Evolutionary conservation across 1,139 yeast species (phyloP).

Genomic region (Saccharomycopsis crataegensis): DNA sequence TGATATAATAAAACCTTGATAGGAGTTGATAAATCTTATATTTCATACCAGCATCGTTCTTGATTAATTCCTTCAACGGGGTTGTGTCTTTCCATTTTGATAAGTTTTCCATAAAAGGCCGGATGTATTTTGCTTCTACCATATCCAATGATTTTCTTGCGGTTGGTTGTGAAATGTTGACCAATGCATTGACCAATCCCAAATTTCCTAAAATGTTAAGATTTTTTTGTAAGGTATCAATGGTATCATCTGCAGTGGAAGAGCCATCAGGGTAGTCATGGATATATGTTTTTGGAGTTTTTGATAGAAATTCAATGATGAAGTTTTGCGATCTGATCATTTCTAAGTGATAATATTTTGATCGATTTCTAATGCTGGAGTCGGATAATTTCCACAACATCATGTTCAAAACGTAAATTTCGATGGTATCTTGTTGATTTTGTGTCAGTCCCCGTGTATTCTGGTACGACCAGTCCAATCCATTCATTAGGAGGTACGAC

Average conservation of each 20-base stretch:
- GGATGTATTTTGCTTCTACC: constrained; percentile 6
- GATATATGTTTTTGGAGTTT: background rate
- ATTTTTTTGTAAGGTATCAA: background rate
- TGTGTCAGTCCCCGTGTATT: background rate
- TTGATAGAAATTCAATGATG: constrained; percentile 4
- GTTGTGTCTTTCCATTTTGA: background rate
- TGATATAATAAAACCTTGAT: constrained; percentile 9
- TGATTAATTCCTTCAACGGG: background rate
- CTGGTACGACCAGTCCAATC: too few species aligned
- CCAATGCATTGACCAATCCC: constrained; percentile 6
- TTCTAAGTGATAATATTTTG: constrained; percentile 1
- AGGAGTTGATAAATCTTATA: background rate
- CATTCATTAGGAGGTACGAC: too few species aligned
- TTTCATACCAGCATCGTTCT: background rate
- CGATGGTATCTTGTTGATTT: background rate
- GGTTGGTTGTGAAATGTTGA: background rate
- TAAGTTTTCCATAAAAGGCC: constrained; percentile 7
- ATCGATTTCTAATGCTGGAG: background rate
- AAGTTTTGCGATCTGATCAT: constrained; percentile 13
- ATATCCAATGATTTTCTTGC: background rate
- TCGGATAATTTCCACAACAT: constrained; percentile 14
- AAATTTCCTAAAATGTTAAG: constrained; percentile 14
- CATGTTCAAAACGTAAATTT: constrained; percentile 7
- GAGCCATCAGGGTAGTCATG: background rate
- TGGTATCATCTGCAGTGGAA: background rate